These are phyloP conservation scores for Reticulascus tulasneorum DNA, from an alignment of 2,329 filamentous ascomycete species.

Conservation along the genomic window DNA sequence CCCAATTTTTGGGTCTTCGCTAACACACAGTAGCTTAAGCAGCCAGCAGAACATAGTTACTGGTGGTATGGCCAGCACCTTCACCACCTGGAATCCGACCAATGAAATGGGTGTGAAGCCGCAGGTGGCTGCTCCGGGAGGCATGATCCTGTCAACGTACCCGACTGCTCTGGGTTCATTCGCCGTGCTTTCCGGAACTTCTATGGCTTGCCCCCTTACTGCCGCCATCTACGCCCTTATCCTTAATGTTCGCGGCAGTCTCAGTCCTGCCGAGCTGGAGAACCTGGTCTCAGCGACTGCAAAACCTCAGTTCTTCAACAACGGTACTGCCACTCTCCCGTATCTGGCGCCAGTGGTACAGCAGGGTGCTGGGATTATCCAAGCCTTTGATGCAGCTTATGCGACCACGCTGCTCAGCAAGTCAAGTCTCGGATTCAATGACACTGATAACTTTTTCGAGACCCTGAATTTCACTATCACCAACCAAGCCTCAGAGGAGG, in stretches of 20 bases:
- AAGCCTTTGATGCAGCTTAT: constrained; percentile 55
- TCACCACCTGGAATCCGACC: constrained; percentile 57
- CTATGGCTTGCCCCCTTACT: constrained; percentile 55
- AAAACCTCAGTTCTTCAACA: constrained; percentile 44
- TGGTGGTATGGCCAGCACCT: constrained; percentile 48
- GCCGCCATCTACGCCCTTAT: constrained; percentile 53
- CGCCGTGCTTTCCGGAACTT: constrained; percentile 50
- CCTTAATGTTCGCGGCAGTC: constrained; percentile 44
- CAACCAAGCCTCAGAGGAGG: constrained; percentile 45
- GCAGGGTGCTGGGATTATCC: constrained; percentile 57
- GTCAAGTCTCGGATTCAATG: constrained; percentile 60
- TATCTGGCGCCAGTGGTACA: constrained; percentile 52
- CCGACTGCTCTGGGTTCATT: constrained; percentile 43
- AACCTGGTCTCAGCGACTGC: constrained; percentile 45
- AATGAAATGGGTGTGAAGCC: constrained; percentile 56
- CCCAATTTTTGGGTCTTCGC: no score
- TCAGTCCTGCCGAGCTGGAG: constrained; percentile 44
- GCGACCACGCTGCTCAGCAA: constrained; percentile 48
- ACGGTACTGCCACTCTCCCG: constrained; percentile 28
- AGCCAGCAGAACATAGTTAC: constrained; percentile 34
- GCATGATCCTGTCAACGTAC: constrained; percentile 55
- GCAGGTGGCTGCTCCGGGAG: constrained; percentile 50
- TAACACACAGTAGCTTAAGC: no score
- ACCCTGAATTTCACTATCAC: constrained; percentile 49
- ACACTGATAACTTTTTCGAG: constrained; percentile 52